Conservation (phyloP, 108 stramenopile species). For the Cyclotella atomus region DNA sequence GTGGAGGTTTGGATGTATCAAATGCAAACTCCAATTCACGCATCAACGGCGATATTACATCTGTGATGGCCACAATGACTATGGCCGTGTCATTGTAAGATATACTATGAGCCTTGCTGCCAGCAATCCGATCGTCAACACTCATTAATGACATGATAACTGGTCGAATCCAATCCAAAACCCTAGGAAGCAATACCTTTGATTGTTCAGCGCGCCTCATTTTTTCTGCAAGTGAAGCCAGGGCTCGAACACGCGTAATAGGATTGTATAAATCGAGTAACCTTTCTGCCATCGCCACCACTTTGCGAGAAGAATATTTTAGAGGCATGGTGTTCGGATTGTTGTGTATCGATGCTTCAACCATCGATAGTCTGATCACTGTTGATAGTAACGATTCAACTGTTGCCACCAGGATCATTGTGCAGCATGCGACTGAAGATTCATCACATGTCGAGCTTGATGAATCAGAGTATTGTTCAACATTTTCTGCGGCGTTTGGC, state of each 20-base stretch:
- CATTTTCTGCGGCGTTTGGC: neutral
- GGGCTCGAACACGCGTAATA: conserved; percentile 5
- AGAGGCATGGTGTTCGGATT: neutral
- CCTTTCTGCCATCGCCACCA: conserved; percentile 25
- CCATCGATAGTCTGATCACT: conserved; percentile 16
- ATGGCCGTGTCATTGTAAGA: conserved; percentile 3
- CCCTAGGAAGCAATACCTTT: conserved; percentile 23
- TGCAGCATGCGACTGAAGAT: neutral
- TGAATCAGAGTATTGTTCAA: neutral
- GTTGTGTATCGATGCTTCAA: conserved; percentile 9
- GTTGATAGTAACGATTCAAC: conserved; percentile 24
- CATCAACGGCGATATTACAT: conserved; percentile 12
- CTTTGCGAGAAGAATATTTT: conserved; percentile 28
- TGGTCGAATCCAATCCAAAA: conserved; percentile 37
- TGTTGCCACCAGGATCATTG: conserved; percentile 15
- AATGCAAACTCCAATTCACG: conserved; percentile 4
- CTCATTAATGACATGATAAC: conserved; percentile 17
- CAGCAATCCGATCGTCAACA: neutral
- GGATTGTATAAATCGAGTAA: conserved; percentile 20
- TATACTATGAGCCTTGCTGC: neutral
- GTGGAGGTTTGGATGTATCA: neutral
- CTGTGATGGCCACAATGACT: conserved; percentile 5
- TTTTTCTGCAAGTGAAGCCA: conserved; percentile 12
- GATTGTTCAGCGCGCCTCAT: neutral
- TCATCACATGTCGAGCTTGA: neutral